These are phyloP conservation scores for Trametes meyenii DNA, from an alignment of 768 basidiomycete species.

Conservation along the genomic window DNA sequence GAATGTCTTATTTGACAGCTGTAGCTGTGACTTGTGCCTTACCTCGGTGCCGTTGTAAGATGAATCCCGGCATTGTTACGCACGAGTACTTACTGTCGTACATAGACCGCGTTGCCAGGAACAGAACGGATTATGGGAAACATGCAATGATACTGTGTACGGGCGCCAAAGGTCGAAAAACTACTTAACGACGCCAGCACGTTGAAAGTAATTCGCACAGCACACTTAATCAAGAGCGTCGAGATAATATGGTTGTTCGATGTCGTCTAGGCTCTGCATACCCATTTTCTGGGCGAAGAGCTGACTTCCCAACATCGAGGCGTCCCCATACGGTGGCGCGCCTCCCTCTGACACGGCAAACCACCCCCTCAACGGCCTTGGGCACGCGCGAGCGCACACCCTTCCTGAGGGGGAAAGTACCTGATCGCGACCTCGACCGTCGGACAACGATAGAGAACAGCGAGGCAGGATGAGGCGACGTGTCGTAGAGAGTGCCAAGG, in stretches of 20 bases:
- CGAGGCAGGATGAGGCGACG: constrained; percentile 31
- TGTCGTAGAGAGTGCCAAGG: constrained; percentile 7
- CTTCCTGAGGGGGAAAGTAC: constrained; percentile 35
- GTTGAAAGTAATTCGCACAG: neutral
- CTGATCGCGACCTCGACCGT: constrained; percentile 30
- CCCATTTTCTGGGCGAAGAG: constrained; percentile 25
- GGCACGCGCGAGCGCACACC: constrained; percentile 12
- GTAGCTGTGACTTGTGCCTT: no score
- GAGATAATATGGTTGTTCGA: constrained; percentile 22
- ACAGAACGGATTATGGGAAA: neutral
- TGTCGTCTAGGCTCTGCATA: constrained; percentile 35
- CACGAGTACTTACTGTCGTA: no score
- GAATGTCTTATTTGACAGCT: no score
- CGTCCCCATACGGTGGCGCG: constrained; percentile 21
- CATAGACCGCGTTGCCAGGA: no score
- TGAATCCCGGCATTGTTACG: no score
- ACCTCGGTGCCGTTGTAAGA: no score
- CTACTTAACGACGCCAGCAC: neutral
- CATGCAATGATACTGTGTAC: neutral
- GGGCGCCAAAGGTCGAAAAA: no score
- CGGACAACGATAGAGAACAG: constrained; percentile 30
- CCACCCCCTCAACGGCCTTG: constrained; percentile 36
- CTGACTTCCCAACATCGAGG: constrained; percentile 30
- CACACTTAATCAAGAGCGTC: neutral
- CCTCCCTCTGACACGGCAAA: constrained; percentile 35